Evolutionary conservation across 2,329 filamentous ascomycete genomes (phyloP), one percentile per base, ranked within the genome.

Genomic region (Cadophora gregata): DNA sequence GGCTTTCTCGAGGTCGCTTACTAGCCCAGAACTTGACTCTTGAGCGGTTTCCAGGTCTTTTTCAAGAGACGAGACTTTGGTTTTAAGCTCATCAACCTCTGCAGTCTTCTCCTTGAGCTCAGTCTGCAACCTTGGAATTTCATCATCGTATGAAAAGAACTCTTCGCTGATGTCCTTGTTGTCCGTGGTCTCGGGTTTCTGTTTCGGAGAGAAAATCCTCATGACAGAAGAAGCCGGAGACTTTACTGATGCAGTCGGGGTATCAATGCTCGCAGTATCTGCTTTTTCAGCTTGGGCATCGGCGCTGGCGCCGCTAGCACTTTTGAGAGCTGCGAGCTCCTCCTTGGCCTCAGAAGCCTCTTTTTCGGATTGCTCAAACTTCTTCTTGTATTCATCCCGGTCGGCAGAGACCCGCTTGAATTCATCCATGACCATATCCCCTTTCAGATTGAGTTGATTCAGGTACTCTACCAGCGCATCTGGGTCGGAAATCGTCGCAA

Each of bases 401-500:
- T 98, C 94, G 3, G 86, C 85, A 0, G 93, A 91, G 0, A 98
- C 88, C 14, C 93, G 86, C 80, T 96, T 97, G 65, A 97, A 83
- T 79, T 99, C 96, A 55, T 97, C 91, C 86, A 96, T 90, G 3
- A 97, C 89, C 92, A 99, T 96, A 74, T 97, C 93, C 50, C 90
- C 90, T 76, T 96, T 95, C 62, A 94, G 79, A 68, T 90, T 95
- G 48, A 97, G 80, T 78, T 97, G 93, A 72, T 90, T 93, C 31
- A 99, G 84, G 75, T 97, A 99, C 79, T 98, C 95, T 7, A 93
- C 86, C 38, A 99, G 83, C 1, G 93, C 90, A 62, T 88, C 87
- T 0, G 95, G 93, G 67, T 99, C 96, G 72, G 84, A 85, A 73
- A 99, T 97, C 19, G 93, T 95, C 4, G 92, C 92, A 42, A 98